These are phyloP conservation scores for Apophysomyces elegans DNA, from an alignment of 371 early-diverging fungal genomes.

Conservation along the genomic window DNA sequence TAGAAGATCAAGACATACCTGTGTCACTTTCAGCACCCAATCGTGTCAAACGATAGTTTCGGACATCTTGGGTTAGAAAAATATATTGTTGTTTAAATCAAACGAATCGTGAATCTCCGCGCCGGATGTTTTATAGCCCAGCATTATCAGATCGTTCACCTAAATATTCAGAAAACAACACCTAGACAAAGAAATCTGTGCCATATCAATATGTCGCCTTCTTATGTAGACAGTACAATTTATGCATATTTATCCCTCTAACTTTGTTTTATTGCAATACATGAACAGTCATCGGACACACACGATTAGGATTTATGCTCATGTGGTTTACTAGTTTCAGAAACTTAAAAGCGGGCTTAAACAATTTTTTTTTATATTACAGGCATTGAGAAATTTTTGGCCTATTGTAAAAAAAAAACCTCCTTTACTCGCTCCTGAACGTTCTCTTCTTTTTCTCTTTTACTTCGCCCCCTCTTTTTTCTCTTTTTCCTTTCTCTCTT, in stretches of 20 bases:
- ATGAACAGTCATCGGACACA: slow-evolving; percentile 2
- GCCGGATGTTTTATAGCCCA: background rate
- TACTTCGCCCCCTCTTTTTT: slow-evolving; percentile 1
- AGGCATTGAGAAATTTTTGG: background rate
- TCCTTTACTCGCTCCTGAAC: slow-evolving; percentile 1
- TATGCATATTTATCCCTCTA: background rate
- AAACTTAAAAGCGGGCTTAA: background rate
- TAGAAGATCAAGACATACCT: background rate
- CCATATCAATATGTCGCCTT: background rate
- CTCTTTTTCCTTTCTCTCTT: background rate
- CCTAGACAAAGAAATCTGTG: background rate
- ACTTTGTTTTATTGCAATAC: background rate
- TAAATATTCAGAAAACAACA: no score
- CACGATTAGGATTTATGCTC: background rate
- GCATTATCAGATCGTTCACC: slow-evolving; percentile 3
- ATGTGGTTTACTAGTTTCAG: slow-evolving; percentile 3
- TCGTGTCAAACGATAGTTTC: background rate
- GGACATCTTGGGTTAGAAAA: background rate
- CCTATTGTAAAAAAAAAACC: background rate
- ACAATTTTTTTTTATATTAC: background rate
- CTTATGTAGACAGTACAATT: background rate
- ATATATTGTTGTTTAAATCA: background rate
- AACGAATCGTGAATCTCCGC: background rate
- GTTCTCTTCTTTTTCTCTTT: background rate
- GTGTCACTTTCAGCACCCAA: background rate